Evolutionary conservation across 371 early-diverging fungal genomes (phyloP).

Genomic region (Cokeromyces recurvatus): DNA sequence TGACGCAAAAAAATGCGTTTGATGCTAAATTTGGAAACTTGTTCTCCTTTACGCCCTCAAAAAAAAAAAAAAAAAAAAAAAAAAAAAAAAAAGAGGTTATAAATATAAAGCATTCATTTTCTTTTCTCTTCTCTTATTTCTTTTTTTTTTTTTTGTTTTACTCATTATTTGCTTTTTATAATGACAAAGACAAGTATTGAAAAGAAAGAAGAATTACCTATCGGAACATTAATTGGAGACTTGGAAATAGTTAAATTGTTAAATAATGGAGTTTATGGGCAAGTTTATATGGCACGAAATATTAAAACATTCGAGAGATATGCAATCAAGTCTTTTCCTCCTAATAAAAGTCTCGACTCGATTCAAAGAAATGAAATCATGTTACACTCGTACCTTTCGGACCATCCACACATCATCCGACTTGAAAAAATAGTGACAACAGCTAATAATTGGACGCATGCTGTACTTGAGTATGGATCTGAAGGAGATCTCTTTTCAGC

Average conservation of each 20-base stretch:
- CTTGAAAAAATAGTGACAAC: constrained; percentile 64
- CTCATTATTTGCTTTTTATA: not conserved
- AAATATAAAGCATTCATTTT: no score
- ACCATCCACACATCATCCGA: constrained; percentile 69
- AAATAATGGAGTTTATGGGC: constrained; percentile 68
- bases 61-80: no score
- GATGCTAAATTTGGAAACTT: no score
- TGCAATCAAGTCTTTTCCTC: constrained; percentile 71
- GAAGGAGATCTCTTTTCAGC: constrained; percentile 68
- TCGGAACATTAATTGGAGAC: constrained; percentile 32
- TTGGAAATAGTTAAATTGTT: constrained; percentile 46
- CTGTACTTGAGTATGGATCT: constrained; percentile 68
- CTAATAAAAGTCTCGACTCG: constrained; percentile 42
- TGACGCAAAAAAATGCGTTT: no score
- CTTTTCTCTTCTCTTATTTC: no score
- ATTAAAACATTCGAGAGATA: constrained; percentile 28
- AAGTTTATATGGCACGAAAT: constrained; percentile 58
- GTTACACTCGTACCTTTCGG: constrained; percentile 61
- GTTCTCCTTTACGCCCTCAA: no score
- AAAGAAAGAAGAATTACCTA: constrained; percentile 9
- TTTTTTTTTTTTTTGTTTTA: not conserved
- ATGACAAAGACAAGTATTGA: not conserved
- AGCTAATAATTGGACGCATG: constrained; percentile 60
- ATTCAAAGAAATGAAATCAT: constrained; percentile 72
- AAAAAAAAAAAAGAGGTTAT: no score